Conservation (phyloP, 176 grass and related monocot genomes). For the Ananas comosus region DNA sequence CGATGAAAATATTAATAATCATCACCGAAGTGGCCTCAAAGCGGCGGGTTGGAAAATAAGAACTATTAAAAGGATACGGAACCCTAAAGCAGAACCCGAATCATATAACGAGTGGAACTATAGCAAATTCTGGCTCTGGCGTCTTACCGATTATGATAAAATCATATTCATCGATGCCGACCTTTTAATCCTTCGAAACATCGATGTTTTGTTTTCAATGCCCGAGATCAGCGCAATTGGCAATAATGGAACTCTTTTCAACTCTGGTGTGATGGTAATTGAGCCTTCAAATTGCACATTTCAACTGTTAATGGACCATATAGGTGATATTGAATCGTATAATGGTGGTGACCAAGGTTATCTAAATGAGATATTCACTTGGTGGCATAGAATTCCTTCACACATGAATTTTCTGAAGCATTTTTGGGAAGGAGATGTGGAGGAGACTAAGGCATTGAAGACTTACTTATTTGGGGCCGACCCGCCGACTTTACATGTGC, state of each 20-base stretch:
- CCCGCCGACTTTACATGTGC: slow-evolving; percentile 13
- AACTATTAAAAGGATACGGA: slow-evolving; percentile 27
- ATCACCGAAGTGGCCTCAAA: slow-evolving; percentile 29
- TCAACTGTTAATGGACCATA: slow-evolving; percentile 34
- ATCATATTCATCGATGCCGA: slow-evolving; percentile 45
- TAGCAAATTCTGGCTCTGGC: slow-evolving; percentile 41
- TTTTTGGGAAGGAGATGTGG: slow-evolving; percentile 30
- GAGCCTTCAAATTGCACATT: slow-evolving; percentile 41
- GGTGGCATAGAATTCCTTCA: slow-evolving; percentile 35
- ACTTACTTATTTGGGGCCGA: slow-evolving; percentile 17
- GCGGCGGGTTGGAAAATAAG: slow-evolving; percentile 35
- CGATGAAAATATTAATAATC: slow-evolving; percentile 26
- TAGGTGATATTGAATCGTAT: slow-evolving; percentile 46
- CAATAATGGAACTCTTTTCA: slow-evolving; percentile 34
- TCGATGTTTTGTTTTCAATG: slow-evolving; percentile 29
- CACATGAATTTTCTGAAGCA: slow-evolving; percentile 37
- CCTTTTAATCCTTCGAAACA: slow-evolving; percentile 37
- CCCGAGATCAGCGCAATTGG: slow-evolving; percentile 30
- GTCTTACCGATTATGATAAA: slow-evolving; percentile 36
- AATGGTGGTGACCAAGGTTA: slow-evolving; percentile 44
- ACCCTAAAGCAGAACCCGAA: slow-evolving; percentile 23
- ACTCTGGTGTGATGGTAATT: slow-evolving; percentile 38
- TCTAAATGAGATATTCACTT: slow-evolving; percentile 44
- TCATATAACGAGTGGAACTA: slow-evolving; percentile 47
- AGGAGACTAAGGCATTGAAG: slow-evolving; percentile 21